Evolutionary conservation across 2,329 filamentous ascomycete species (phyloP).

Genomic region (Pezicula rhizophila): DNA sequence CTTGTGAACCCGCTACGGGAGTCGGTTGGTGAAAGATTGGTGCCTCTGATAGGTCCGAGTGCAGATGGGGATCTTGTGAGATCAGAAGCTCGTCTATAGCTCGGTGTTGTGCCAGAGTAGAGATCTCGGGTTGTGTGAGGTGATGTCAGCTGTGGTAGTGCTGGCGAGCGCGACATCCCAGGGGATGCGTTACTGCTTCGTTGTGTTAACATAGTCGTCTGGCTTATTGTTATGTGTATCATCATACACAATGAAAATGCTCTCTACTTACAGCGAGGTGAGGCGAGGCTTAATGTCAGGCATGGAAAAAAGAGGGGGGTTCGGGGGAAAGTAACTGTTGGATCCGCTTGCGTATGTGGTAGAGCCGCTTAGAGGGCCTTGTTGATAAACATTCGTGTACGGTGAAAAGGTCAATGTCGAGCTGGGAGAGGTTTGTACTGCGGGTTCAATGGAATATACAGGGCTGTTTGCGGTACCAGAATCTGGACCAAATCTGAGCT

Average conservation of each 20-base stretch:
- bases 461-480: conserved; percentile 26
- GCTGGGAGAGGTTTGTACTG: conserved; percentile 19
- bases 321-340: conserved; percentile 23
- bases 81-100: conserved; percentile 23
- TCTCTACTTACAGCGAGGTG: conserved; percentile 24
- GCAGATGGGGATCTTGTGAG: conserved; percentile 26
- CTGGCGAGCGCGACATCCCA: conserved; percentile 26
- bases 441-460: conserved; percentile 27
- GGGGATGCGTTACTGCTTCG: conserved; percentile 21
- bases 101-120: conserved; percentile 25
- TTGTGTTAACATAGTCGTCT: conserved; percentile 12
- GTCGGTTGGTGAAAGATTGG: conserved; percentile 26
- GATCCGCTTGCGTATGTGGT: conserved; percentile 24
- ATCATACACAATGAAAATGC: conserved; percentile 10
- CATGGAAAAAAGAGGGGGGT: conserved; percentile 24
- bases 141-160: conserved; percentile 24
- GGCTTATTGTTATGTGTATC: conserved; percentile 8
- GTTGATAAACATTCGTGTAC: conserved; percentile 25
- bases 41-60: conserved; percentile 20
- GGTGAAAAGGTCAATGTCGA: conserved; percentile 22
- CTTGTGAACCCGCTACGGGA: conserved; percentile 27
- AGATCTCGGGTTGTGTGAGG: conserved; percentile 25
- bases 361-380: conserved; percentile 21
- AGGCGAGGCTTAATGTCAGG: conserved; percentile 28
- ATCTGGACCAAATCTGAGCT: conserved; percentile 26